Base-by-base conservation (phyloP, 345 rosid genomes). In the Salix udensis region DNA sequence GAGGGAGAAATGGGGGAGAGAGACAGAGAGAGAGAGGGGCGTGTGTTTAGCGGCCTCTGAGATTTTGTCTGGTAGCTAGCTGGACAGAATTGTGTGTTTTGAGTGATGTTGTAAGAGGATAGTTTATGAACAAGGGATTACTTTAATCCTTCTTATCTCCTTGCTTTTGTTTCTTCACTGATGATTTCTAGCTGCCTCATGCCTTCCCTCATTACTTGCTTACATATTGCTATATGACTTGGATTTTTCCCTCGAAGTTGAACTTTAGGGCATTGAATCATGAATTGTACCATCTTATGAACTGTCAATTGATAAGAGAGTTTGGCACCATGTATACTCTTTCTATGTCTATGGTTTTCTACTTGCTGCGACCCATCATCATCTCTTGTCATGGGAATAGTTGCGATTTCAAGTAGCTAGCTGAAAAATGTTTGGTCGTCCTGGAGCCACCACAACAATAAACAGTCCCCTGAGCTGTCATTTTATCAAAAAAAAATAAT, bases 1-100 rank as follows among this genome's bases (percentile, higher is more conserved):
- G 48, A 18, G 55, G 67, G n/a, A 8, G 5, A 16, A 39, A 8
- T 11, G 52, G 5, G 14, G 7, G 15, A 2, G 3, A 39, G 12
- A 52, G n/a, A n/a, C n/a, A n/a, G 26, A 18, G 37, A 14, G 23
- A 68, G 53, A 18, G 26, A 6, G 2, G 18, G 6, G n/a, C 15
- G 64, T 67, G 36, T 36, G 64, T 67, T 19, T 36, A 55, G 73
- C 79, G 73, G 86, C 67, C 77, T 81, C 85, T 46, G 77, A 70
- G 67, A 71, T 76, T 82, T 87, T 81, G 89, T 82, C 80, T 67
- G 83, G 42, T 85, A 75, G 75, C 79, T 85, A 75, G 75, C 79
- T 84, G 61, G 79, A 58, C 58, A 70, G 79, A 67, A 70, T 58
- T 23, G 10, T 67, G 66, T 40, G 76, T 78, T 81, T 78, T 75